phyloP scores from a whole-genome alignment of 2,329 filamentous ascomycete genomes.

The Cordyceps farinosa region DNA sequence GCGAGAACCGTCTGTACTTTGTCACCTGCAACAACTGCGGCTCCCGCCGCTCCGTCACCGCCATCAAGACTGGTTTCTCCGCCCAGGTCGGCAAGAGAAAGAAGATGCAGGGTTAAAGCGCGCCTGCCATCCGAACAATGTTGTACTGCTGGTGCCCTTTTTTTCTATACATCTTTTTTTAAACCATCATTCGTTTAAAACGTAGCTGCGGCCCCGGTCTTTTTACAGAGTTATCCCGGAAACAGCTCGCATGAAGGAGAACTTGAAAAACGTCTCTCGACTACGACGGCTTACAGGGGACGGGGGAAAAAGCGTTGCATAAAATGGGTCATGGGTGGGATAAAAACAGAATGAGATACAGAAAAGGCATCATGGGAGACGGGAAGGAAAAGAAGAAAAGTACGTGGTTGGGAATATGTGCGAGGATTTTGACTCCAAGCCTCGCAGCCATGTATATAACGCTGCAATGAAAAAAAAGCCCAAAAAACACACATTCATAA shows the following conservation, averaged over 20 bases:
- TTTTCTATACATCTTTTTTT: slow-evolving; percentile 3
- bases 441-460: slow-evolving; percentile 19
- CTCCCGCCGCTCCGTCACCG: slow-evolving; percentile 81
- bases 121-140: neutral
- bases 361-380: neutral
- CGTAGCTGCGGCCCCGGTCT: no score
- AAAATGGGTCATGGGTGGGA: neutral
- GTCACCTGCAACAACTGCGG: slow-evolving; percentile 88
- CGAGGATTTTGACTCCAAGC: neutral
- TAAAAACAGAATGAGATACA: neutral
- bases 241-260: neutral
- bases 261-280: no score
- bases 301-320: no score
- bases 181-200: no score
- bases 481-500: neutral
- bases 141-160: neutral
- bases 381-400: neutral
- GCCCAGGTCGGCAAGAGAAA: slow-evolving; percentile 98
- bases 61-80: slow-evolving; percentile 99
- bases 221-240: no score
- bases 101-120: slow-evolving; percentile 77
- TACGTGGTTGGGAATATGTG: slow-evolving; percentile 13
- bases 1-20: slow-evolving; percentile 98
- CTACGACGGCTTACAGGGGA: no score
- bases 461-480: slow-evolving; percentile 17